Evolutionary conservation across 768 basidiomycete species (phyloP).

Genomic region (Clavulina sp.): DNA sequence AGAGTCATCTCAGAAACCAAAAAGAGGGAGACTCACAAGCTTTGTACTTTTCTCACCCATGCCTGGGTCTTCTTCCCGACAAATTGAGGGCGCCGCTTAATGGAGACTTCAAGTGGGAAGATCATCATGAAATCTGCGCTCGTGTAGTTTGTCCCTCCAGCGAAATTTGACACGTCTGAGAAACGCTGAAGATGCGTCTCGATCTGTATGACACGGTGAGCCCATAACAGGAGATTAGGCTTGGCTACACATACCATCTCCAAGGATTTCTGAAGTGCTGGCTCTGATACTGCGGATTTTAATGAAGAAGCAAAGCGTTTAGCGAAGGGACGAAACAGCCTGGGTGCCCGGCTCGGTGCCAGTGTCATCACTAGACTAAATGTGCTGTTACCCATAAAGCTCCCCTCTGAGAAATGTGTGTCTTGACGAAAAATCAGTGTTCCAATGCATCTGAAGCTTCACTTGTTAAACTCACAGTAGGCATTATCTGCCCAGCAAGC

Average conservation of each 20-base stretch:
- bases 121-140: slow-evolving; percentile 30
- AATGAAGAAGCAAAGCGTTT: no score
- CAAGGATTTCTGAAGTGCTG: no score
- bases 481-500: slow-evolving; percentile 11
- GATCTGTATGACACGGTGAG: slow-evolving; percentile 17
- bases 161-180: slow-evolving; percentile 17
- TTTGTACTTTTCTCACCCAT: no score
- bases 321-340: slow-evolving; percentile 11
- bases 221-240: background rate
- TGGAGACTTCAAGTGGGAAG: slow-evolving; percentile 22
- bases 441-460: background rate
- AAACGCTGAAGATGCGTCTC: slow-evolving; percentile 22
- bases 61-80: slow-evolving; percentile 19
- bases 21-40: background rate
- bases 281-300: no score
- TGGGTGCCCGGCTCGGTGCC: slow-evolving; percentile 7
- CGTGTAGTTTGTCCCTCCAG: slow-evolving; percentile 25
- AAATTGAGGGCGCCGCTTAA: slow-evolving; percentile 7
- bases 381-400: slow-evolving; percentile 12
- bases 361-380: slow-evolving; percentile 11
- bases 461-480: slow-evolving; percentile 3
- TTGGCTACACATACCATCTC: no score
- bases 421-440: no score
- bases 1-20: background rate
- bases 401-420: slow-evolving; percentile 15